A percentile compares a stretch with the other conserved stretches of the same genome.
Conservation (phyloP, 2,329 filamentous ascomycete genomes). For the Nothomitra cinnamomea region DNA sequence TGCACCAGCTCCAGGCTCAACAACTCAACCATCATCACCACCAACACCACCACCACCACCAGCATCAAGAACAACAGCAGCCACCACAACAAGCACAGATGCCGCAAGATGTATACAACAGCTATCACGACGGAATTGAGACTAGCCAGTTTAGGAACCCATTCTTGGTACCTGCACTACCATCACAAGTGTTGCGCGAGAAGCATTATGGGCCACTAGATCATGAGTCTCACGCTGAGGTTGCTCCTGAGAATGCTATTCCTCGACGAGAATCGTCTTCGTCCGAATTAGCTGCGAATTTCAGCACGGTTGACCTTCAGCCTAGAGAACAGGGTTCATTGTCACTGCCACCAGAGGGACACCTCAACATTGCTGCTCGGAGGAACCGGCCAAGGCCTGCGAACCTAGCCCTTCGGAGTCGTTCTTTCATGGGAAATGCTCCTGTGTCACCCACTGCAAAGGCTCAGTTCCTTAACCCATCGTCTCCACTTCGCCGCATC, state of each 20-base stretch:
- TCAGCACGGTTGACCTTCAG: constrained; percentile 1
- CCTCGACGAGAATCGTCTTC: neutral
- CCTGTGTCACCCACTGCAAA: constrained; percentile 3
- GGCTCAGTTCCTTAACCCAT: neutral
- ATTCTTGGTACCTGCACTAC: neutral
- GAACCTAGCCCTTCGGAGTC: constrained; percentile 1
- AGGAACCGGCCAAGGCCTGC: constrained; percentile 4
- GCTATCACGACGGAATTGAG: neutral
- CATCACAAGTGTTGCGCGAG: neutral
- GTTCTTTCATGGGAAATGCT: neutral
- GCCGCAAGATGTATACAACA: neutral
- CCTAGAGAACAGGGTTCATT: neutral
- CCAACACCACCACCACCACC: too few species aligned
- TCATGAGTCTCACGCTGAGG: neutral
- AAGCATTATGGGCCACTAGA: neutral
- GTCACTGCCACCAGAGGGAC: neutral
- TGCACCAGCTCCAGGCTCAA: constrained; percentile 5
- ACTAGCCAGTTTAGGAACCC: neutral
- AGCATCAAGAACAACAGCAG: neutral
- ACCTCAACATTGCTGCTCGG: constrained; percentile 3
- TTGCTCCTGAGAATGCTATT: neutral
- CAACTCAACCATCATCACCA: constrained; percentile 2
- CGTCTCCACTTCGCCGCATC: constrained; percentile 1
- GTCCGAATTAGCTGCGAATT: constrained; percentile 1
- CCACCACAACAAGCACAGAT: neutral